Evolutionary conservation across 805 yeast genomes (phyloP).

Genomic region (Scheffersomyces ergatensis): DNA sequence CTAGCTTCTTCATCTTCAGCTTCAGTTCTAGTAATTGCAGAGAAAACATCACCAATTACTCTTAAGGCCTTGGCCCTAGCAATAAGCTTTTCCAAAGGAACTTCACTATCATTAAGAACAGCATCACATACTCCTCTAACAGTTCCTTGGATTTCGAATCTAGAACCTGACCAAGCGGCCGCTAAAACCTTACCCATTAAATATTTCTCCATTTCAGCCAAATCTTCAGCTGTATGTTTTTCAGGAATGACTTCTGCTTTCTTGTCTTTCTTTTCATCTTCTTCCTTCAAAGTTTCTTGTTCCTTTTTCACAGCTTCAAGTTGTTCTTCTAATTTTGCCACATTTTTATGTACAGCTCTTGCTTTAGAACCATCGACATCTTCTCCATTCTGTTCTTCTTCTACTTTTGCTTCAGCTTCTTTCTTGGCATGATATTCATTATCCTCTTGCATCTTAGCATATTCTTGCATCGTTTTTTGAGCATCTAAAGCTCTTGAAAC

Average conservation of each 20-base stretch:
- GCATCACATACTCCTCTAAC: conserved; percentile 69
- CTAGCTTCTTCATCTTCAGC: conserved; percentile 75
- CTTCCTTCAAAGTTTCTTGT: conserved; percentile 11
- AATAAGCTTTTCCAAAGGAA: conserved; percentile 42
- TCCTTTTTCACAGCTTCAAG: conserved; percentile 2
- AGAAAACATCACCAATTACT: conserved; percentile 63
- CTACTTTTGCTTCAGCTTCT: conserved; percentile 23
- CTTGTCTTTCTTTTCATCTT: conserved; percentile 5
- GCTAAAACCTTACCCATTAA: conserved; percentile 77
- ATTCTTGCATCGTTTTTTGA: conserved; percentile 72
- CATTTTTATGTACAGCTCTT: conserved; percentile 10
- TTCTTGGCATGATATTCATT: conserved; percentile 41
- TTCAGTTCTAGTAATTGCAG: conserved; percentile 56
- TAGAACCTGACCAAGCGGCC: conserved; percentile 84
- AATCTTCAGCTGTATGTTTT: conserved; percentile 52
- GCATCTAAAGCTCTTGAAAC: conserved; percentile 76
- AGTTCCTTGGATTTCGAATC: conserved; percentile 69
- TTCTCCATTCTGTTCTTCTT: conserved; percentile 12
- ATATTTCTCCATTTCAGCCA: conserved; percentile 70
- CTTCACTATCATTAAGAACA: conserved; percentile 57
- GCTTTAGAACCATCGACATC: conserved; percentile 29
- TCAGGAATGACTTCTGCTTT: conserved; percentile 25
- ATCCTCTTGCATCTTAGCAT: conserved; percentile 63
- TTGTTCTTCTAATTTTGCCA: conserved; percentile 21
- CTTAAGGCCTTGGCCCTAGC: conserved; percentile 64